Evolutionary conservation across 2,329 filamentous ascomycete species (phyloP), one percentile per base, ranked within the genome.

Genomic region (Mariannaea sp.): DNA sequence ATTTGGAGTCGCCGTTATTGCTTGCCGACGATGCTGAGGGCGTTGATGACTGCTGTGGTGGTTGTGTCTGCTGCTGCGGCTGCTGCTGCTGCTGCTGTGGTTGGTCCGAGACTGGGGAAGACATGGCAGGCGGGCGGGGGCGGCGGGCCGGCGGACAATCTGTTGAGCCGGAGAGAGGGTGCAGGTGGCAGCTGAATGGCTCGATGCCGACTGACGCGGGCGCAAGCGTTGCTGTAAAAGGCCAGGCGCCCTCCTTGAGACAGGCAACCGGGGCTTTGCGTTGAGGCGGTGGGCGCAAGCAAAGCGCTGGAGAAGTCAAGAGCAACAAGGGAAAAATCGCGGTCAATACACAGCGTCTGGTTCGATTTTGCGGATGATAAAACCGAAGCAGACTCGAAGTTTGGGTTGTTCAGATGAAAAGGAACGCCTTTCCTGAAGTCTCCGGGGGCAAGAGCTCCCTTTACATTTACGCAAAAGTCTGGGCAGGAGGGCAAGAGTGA

Each of bases 1-100:
- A 77, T 67, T 80, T 81, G 55, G 80, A 81, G 41, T 78, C 75
- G 38, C 73, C 73, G 67, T 73, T 77, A 47, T 71, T 72, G 59
- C 70, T 75, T 42, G 65, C 71, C 44, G 71, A 70, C 22, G 74
- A 71, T 35, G 65, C 53, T 54, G 68, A 55, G 36, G 59, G 53
- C 53, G 64, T 58, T 17, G 64, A 59, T 27, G 58, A 59, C 16
- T 64, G 60, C 44, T 59, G 22, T n/a, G n/a, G n/a, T n/a, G n/a
- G n/a, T n/a, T n/a, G n/a, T n/a, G n/a, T n/a, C n/a, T n/a, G n/a
- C n/a, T n/a, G n/a, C n/a, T n/a, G n/a, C n/a, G n/a, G n/a, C n/a
- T n/a, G n/a, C n/a, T n/a, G n/a, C n/a, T n/a, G n/a, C n/a, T n/a
- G n/a, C n/a, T n/a, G n/a, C n/a, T n/a, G 55, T 32, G 49, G 62